Conservation (phyloP, 2,329 filamentous ascomycete genomes). For the Ceratocystis huliohia region DNA sequence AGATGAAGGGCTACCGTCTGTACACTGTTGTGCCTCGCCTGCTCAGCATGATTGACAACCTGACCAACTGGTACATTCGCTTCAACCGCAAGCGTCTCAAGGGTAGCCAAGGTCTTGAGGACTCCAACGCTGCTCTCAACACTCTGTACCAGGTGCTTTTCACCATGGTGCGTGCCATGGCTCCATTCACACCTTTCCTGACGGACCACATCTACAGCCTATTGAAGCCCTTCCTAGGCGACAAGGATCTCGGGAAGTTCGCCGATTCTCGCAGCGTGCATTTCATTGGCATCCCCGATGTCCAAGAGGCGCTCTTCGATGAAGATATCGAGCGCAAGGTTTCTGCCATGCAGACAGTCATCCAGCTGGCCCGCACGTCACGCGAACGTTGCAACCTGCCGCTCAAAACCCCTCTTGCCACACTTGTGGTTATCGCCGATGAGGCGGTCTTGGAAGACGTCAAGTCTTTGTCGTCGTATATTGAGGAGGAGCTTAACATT, state of each 20-base stretch:
- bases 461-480: conserved; percentile 63
- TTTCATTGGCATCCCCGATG: conserved; percentile 72
- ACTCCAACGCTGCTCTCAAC: conserved; percentile 73
- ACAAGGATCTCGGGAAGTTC: conserved; percentile 42
- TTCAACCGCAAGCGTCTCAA: conserved; percentile 78
- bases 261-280: conserved; percentile 69
- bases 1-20: conserved; percentile 68
- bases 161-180: conserved; percentile 65
- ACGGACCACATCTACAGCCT: conserved; percentile 78
- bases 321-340: conserved; percentile 67
- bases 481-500: conserved; percentile 75
- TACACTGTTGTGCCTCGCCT: conserved; percentile 77
- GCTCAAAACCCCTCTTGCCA: conserved; percentile 73
- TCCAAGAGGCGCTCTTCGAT: conserved; percentile 71
- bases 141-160: conserved; percentile 82
- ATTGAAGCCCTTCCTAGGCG: conserved; percentile 64
- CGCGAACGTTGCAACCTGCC: conserved; percentile 66
- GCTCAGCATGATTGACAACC: conserved; percentile 66
- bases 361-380: conserved; percentile 68
- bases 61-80: conserved; percentile 85
- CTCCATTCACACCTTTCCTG: conserved; percentile 81
- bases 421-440: conserved; percentile 68
- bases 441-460: conserved; percentile 65
- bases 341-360: conserved; percentile 75
- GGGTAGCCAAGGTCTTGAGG: conserved; percentile 54